Percentiles rank a stretch among this genome's conserved stretches.
These are phyloP conservation scores for Castanea crenata DNA, from an alignment of 306 rosid genomes.

Conservation along the genomic window DNA sequence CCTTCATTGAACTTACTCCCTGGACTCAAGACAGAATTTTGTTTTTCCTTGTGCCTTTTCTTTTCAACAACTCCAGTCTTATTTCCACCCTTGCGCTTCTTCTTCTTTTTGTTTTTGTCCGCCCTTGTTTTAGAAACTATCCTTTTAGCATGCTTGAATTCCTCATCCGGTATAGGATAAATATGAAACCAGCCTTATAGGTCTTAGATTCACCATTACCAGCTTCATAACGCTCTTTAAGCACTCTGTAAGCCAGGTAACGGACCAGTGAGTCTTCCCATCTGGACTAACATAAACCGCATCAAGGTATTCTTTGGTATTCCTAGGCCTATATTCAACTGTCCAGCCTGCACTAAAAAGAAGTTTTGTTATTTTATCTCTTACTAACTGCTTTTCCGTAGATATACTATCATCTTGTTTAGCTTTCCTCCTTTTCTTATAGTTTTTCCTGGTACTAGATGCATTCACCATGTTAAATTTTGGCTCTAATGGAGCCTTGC, in stretches of 20 bases:
- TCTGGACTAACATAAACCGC: conserved; percentile 82
- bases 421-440: background rate
- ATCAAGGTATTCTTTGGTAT: conserved; percentile 52
- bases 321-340: conserved; percentile 72
- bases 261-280: conserved; percentile 88
- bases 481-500: conserved; percentile 16
- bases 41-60: conserved; percentile 39
- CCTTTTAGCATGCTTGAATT: conserved; percentile 50
- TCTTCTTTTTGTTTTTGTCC: conserved; percentile 15
- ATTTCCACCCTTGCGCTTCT: conserved; percentile 29
- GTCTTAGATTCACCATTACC: conserved; percentile 53
- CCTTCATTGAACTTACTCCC: conserved; percentile 36
- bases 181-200: conserved; percentile 59
- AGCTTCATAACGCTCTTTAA: conserved; percentile 57
- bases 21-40: conserved; percentile 25
- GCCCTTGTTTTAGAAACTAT: conserved; percentile 33
- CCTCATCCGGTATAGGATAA: conserved; percentile 71
- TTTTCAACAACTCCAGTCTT: conserved; percentile 17
- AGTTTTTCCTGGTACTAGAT: conserved; percentile 6
- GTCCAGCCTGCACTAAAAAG: conserved; percentile 86
- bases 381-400: conserved; percentile 48
- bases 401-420: conserved; percentile 21
- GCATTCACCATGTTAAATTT: conserved; percentile 21
- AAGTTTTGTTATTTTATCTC: conserved; percentile 57
- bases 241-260: conserved; percentile 82